Evolutionary conservation across 176 grass and related monocot species (phyloP), one percentile per base, ranked within the genome.

Genomic region (Rhynchospora breviuscula): DNA sequence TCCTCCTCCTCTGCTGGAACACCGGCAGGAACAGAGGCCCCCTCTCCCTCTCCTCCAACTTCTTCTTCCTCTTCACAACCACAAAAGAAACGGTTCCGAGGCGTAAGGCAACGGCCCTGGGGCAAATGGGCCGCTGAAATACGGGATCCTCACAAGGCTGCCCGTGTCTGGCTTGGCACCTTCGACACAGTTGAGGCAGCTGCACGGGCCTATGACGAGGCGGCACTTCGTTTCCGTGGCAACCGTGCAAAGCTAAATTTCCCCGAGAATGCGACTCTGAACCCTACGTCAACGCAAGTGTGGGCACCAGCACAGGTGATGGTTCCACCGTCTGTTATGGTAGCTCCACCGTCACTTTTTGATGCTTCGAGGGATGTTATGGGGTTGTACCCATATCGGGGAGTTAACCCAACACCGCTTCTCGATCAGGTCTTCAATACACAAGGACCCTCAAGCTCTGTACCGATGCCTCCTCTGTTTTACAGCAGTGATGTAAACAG

Each of bases 91-190:
- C 73, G 93, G 10, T 96, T 89, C 67, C 84, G 93, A 17, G 90
- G 93, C 10, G 90, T 95, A 15, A 88, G 93, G 51, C 93, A 92
- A 59, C 86, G 93, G n/a, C 93, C 93, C 9, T 95, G 93, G 93
- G 94, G 93, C 7, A 95, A 92, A 81, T 95, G 93, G 91, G 91
- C 94, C 18, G 94, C 94, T 69, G 94, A 97, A 89, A 97, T 97
- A 53, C 79, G 94, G 0, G 91, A 97, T 66, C 94, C 94, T 9
- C 88, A 89, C 81, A 90, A 90, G 80, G 94, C 94, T 18, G 87
- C 91, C 18, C 94, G 94, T 26, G 91, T 97, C 25, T 97, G 94
- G 94, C 94, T 97, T 8, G 94, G 94, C 13, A 97, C 94, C 46
- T 97, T 97, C 83, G 87, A 86, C 76, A 90, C 87, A 44, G 94